Conservation (phyloP, 2,329 filamentous ascomycete genomes). For the Trichoderma sp. region DNA sequence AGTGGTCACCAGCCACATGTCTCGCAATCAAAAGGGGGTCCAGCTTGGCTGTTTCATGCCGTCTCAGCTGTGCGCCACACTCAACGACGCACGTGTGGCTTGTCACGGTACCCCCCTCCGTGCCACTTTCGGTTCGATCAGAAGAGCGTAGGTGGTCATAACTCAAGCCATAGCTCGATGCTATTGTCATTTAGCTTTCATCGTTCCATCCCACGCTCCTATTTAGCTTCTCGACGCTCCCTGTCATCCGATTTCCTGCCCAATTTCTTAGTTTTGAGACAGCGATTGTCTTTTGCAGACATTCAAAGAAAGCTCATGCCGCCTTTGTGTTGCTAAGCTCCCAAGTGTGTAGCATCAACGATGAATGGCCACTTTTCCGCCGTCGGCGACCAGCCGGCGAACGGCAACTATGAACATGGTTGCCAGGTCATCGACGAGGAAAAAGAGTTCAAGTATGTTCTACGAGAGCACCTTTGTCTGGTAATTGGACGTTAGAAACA, state of each 20-base stretch:
- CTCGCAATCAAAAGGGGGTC: not conserved
- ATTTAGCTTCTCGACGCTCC: constrained; percentile 11
- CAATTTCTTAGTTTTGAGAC: constrained; percentile 7
- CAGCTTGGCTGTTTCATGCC: not conserved
- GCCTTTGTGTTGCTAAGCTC: constrained; percentile 20
- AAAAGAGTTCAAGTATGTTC: constrained; percentile 90
- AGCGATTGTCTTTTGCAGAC: not conserved
- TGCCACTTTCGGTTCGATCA: constrained; percentile 28
- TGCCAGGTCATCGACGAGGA: constrained; percentile 92
- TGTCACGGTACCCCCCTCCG: constrained; percentile 14
- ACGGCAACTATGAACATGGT: constrained; percentile 82
- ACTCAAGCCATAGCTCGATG: constrained; percentile 17
- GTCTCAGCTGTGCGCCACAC: constrained; percentile 8
- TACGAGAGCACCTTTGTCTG: not conserved
- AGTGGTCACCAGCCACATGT: constrained; percentile 10
- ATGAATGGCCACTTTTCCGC: constrained; percentile 84
- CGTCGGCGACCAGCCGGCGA: constrained; percentile 67
- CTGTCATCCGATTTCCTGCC: not conserved
- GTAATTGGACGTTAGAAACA: not conserved
- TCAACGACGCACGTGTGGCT: constrained; percentile 24
- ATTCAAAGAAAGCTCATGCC: constrained; percentile 22
- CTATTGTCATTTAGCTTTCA: constrained; percentile 2
- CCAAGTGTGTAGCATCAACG: constrained; percentile 36
- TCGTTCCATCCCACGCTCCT: constrained; percentile 16
- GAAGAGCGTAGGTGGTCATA: constrained; percentile 29